phyloP scores from a whole-genome alignment of 345 rosid genomes.

The Gossypium raimondii region DNA sequence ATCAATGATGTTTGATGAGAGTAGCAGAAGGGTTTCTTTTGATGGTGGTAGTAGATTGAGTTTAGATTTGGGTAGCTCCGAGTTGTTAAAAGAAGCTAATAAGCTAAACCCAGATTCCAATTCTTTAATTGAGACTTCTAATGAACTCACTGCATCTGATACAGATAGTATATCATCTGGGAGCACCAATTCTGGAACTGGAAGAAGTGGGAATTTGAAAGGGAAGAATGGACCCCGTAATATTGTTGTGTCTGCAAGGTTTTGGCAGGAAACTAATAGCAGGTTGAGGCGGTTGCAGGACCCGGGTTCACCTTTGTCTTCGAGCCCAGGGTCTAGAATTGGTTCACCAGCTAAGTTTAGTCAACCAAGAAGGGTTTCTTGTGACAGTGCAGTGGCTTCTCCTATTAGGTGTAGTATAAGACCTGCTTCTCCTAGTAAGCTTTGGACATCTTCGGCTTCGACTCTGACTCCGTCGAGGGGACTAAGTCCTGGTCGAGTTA shows the following conservation, averaged over 20 bases:
- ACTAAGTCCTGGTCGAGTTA: constrained; percentile 69
- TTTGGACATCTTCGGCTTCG: constrained; percentile 54
- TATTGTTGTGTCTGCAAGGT: constrained; percentile 55
- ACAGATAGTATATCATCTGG: constrained; percentile 81
- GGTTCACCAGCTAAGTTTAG: constrained; percentile 49
- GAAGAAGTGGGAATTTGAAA: constrained; percentile 38
- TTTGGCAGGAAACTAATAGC: constrained; percentile 95
- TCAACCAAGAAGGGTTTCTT: constrained; percentile 65
- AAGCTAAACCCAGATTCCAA: constrained; percentile 38
- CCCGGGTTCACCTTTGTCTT: constrained; percentile 63
- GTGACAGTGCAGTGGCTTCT: constrained; percentile 51
- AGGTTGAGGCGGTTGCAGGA: constrained; percentile 84
- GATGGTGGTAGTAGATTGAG: constrained; percentile 47
- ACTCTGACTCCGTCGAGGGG: constrained; percentile 64
- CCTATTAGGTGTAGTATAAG: constrained; percentile 52
- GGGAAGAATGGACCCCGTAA: constrained; percentile 45
- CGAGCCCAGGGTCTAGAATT: constrained; percentile 56
- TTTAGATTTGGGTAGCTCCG: constrained; percentile 45
- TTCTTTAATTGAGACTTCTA: constrained; percentile 44
- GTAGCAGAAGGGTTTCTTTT: constrained; percentile 41
- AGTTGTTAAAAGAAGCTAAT: constrained; percentile 26
- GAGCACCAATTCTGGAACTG: constrained; percentile 51
- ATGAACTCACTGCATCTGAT: constrained; percentile 60
- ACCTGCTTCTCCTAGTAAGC: constrained; percentile 81
- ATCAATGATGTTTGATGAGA: constrained; percentile 49